Evolutionary conservation across 139 green algal species (phyloP).

Genomic region (Chlamydomonas eustigma): DNA sequence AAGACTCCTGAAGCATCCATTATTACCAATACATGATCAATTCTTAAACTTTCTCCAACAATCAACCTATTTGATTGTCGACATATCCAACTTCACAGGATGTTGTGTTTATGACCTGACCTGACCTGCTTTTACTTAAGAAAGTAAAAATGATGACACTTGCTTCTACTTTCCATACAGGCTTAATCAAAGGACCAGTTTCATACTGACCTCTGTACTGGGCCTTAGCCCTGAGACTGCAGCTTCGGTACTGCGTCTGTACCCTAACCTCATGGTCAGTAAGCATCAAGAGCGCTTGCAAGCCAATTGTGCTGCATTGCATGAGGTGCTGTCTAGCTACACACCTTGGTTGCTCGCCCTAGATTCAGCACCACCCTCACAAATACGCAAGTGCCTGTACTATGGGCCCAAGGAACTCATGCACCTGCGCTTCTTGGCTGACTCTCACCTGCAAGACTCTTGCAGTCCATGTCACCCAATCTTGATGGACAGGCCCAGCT

Average conservation of each 20-base stretch:
- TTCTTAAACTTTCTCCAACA: too few species aligned
- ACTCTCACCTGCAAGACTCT: not conserved
- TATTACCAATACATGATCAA: too few species aligned
- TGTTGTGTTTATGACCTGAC: too few species aligned
- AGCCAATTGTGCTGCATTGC: not conserved
- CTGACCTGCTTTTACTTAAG: too few species aligned
- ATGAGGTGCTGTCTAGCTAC: not conserved
- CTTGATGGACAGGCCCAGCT: not conserved
- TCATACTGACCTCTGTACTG: not conserved
- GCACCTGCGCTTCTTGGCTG: not conserved
- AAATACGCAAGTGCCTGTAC: not conserved
- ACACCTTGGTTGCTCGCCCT: not conserved
- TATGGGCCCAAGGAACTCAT: not conserved
- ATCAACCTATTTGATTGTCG: too few species aligned
- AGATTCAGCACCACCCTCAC: not conserved
- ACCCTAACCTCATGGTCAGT: not conserved
- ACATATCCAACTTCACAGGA: too few species aligned
- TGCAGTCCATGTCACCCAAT: not conserved
- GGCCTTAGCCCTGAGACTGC: not conserved
- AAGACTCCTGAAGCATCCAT: too few species aligned
- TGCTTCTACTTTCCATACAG: not conserved
- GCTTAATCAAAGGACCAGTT: not conserved
- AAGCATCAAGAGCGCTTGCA: not conserved
- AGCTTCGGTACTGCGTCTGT: not conserved
- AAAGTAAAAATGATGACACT: too few species aligned